A percentile compares a stretch with the other conserved stretches of the same genome.
Evolutionary conservation across 345 rosid species (phyloP).

Genomic region (Syzygium oleosum): DNA sequence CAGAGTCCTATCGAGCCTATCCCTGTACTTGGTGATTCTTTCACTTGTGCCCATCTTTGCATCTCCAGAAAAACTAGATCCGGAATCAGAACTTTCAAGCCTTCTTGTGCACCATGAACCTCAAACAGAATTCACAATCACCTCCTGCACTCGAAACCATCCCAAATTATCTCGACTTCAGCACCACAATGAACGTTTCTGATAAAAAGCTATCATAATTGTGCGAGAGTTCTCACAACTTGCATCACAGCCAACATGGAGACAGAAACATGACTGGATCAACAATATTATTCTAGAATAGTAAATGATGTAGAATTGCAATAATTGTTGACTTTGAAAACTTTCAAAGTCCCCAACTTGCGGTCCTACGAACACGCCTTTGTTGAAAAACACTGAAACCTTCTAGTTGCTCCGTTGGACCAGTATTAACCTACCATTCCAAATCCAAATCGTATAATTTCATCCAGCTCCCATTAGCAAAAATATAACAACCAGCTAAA

Average conservation of each 20-base stretch:
- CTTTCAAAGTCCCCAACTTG: background rate
- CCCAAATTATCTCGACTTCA: background rate
- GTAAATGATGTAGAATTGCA: background rate
- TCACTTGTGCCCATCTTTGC: slow-evolving; percentile 43
- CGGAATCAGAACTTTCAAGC: background rate
- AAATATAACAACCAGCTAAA: background rate
- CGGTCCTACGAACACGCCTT: background rate
- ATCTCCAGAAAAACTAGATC: slow-evolving; percentile 1
- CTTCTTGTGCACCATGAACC: background rate
- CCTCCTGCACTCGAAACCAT: background rate
- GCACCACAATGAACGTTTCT: background rate
- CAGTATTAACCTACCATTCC: background rate
- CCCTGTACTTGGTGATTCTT: slow-evolving; percentile 56
- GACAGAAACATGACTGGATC: background rate
- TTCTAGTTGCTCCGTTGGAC: background rate
- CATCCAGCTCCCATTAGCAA: background rate
- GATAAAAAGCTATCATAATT: background rate
- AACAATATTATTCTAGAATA: background rate
- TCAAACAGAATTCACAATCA: background rate
- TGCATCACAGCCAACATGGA: background rate
- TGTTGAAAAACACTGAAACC: background rate
- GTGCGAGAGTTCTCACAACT: background rate
- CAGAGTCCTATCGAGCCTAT: slow-evolving; percentile 64
- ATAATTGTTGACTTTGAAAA: background rate
- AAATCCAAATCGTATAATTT: background rate